Percentiles rank a stretch among this genome's conserved stretches.
These are phyloP conservation scores for Malus asiatica DNA, from an alignment of 306 rosid species.

Conservation along the genomic window DNA sequence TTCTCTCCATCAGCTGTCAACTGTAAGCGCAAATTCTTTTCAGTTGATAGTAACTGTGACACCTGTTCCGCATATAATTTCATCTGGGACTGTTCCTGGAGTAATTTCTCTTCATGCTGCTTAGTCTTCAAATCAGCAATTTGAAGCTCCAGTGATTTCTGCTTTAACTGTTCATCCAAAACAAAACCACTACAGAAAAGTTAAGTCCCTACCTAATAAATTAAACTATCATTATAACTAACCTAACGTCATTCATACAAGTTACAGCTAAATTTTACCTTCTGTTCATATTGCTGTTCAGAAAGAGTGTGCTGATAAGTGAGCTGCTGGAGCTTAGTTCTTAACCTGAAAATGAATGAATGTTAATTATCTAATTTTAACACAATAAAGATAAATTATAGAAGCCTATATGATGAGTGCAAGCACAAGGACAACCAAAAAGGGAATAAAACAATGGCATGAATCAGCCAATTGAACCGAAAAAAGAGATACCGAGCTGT, in stretches of 20 bases:
- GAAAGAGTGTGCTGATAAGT: conserved; percentile 63
- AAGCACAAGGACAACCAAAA: not conserved
- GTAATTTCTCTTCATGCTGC: conserved; percentile 78
- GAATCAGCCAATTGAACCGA: not conserved
- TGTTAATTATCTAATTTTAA: not conserved
- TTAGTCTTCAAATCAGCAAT: conserved; percentile 72
- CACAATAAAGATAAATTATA: not conserved
- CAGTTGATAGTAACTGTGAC: conserved; percentile 73
- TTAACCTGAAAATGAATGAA: conserved; percentile 49
- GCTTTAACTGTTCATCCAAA: conserved; percentile 68
- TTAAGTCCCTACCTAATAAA: conserved; percentile 6
- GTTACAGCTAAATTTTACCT: conserved; percentile 40
- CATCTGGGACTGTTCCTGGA: conserved; percentile 83
- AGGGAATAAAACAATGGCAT: not conserved
- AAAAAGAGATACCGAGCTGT: not conserved
- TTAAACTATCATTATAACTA: conserved; percentile 2
- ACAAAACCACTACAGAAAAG: conserved; percentile 18
- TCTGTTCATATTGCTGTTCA: conserved; percentile 75
- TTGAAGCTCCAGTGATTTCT: conserved; percentile 87
- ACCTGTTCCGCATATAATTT: conserved; percentile 88
- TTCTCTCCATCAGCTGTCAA: conserved; percentile 93
- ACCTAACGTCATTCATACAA: not conserved
- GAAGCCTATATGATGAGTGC: not conserved
- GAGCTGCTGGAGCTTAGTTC: conserved; percentile 75
- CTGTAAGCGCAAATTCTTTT: conserved; percentile 73